Base-by-base conservation (phyloP, 2,329 filamentous ascomycete species). In the Botrytis porri region DNA sequence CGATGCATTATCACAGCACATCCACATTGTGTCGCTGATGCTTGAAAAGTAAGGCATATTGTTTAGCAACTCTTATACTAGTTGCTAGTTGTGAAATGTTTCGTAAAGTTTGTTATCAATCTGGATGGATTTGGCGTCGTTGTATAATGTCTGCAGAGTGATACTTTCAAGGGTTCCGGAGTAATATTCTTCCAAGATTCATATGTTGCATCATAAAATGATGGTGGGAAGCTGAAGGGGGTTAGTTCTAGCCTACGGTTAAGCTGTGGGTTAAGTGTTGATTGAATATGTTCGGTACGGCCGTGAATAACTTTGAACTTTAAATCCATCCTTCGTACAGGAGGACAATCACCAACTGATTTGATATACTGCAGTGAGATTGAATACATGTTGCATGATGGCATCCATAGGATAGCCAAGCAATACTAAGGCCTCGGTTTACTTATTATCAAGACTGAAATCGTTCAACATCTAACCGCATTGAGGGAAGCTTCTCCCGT, bases 11-110 rank as follows among this genome's bases (percentile, higher is more conserved):
- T 69, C 1, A 14, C 65, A 69, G 48, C 65, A 69, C 35, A 69
- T 22, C 65, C 65, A 69, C 65, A 69, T 69, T 20, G 65, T 69
- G 18, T 69, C 65, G 20, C 48, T 69, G 18, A 69, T 39, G 51
- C 35, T 69, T 20, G 48, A 69, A 57, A 25, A 57, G n/a, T 57
- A 69, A 69, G 65, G 65, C 65, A 69, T 69, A 4, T 57, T 57
- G 45, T 43, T 69, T 43, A 14, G n/a, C 3, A 7, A 43, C 4
- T 32, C 37, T n/a, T 54, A 37, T 54, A 12, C 12, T 20, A n/a
- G 22, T 18, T 41, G 18, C 51, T 69, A n/a, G 18, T 22, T 32
- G n/a, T 37, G 3, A 59, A 32, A 41, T 59, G 35, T 16, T 32
- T 10, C 45, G 14, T n/a, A 37, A n/a, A 41, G 6, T 18, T 62